Conservation (phyloP, 345 rosid genomes). For the rapeseed (Brassica napus) region DNA sequence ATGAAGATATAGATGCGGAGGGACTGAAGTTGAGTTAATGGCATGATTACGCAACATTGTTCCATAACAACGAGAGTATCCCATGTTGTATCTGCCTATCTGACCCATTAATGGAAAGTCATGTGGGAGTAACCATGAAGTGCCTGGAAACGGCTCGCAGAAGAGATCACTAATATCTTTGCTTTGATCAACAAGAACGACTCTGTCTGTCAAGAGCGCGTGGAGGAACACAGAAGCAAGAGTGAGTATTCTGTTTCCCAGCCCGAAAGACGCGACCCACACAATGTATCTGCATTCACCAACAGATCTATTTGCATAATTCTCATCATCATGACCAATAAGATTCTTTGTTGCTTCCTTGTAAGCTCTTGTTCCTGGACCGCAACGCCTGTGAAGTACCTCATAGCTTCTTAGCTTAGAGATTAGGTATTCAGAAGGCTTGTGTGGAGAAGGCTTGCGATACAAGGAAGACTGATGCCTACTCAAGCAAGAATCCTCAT, state of each 20-base stretch:
- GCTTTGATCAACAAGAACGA: too few relatives aligned
- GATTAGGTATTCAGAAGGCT: not conserved
- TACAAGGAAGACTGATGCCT: constrained; percentile 25
- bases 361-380: not conserved
- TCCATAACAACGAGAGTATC: not conserved
- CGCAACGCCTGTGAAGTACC: not conserved
- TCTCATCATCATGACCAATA: not conserved
- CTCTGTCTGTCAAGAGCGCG: not conserved
- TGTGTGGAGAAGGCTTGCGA: not conserved
- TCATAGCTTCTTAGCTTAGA: not conserved
- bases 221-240: not conserved
- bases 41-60: not conserved
- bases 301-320: not conserved
- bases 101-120: not conserved
- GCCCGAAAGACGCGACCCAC: not conserved
- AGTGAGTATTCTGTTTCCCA: not conserved
- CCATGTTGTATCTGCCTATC: not conserved
- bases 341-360: not conserved
- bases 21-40: not conserved
- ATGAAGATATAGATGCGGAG: not conserved
- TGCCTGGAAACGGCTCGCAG: too few relatives aligned
- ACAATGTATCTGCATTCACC: not conserved
- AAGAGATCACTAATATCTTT: too few relatives aligned
- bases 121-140: not conserved
- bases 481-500: constrained; percentile 39